Base-by-base conservation (phyloP, 163 green algal species). In the Chloromonas sp. region DNA sequence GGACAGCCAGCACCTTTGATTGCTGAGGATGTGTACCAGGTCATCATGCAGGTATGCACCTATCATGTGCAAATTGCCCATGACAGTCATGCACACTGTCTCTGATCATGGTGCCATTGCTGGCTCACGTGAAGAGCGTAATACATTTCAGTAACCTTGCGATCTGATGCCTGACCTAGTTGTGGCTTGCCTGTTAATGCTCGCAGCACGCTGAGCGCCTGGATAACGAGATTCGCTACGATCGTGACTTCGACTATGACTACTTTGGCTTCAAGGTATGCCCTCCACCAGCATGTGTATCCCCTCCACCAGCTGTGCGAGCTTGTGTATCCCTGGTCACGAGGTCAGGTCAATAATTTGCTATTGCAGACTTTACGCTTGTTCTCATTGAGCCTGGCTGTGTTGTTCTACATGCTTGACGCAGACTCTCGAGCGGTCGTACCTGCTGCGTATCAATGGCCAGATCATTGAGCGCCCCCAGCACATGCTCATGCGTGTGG, bases 401-500 rank as follows among this genome's bases (percentile, higher is more conserved):
- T 36, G 36, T 36, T 36, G 36, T 36, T 36, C 36, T 36, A 36
- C 36, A 36, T 36, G 36, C 36, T 36, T 36, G 36, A 11, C 66
- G 85, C 88, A 96, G 95, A 99, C 97, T 0, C 93, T 99, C 85
- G 97, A 99, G 93, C 92, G 97, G 3, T 99, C 95, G 1, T 99
- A 99, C 92, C 92, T 99, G 83, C 94, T 99, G 81, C 93, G 96
- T 59, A 92, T 99, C 58, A 96, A 99, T 89, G 96, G 95, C 84
- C 92, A 93, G 79, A 95, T 99, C n/a, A 92, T 99, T 60, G 97
- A 99, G 92, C 92, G 97, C 60, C 97, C 97, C 3, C 97, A 99
- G 94, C 97, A 99, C 92, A 99, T 99, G 97, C 94, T 99, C 57
- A 99, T 99, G 97, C 93, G 97, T 61, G 97, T 99, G 62, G 85